Evolutionary conservation across 768 basidiomycete species (phyloP), one percentile per base, ranked within the genome.

Genomic region (Lactarius sp.): DNA sequence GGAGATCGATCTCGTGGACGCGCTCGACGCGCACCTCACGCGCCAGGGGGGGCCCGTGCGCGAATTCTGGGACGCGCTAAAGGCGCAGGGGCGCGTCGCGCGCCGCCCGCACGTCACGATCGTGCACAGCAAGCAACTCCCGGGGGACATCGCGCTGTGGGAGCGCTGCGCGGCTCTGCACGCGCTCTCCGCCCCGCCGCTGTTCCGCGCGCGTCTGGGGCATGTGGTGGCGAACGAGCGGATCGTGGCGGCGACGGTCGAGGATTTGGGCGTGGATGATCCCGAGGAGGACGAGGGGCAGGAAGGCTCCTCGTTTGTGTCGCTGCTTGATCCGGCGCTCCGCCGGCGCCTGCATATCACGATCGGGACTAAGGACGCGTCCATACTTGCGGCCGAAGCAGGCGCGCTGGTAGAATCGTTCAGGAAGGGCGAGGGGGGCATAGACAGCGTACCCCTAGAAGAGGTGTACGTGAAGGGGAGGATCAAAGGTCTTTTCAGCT

Each of bases 21-120:
- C 84, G 47, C 73, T 46, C 73, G 78, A 74, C 22, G 64, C 72
- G 7, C 73, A 70, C n/a, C 66, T 91, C 14, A 69, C 71, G 18
- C 79, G 74, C 36, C 71, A 74, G 33, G 61, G 69, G 22, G 46
- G 50, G 18, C 64, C 66, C 1, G 75, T 76, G 13, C 75, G 69
- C 59, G 51, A 62, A 6, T 79, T 91, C 62, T 90, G 84, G 81
- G 68, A 72, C 0, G 55, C 68, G 8, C 70, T 95, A 34, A 76
- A 79, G 60, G 47, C 55, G 9, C 73, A 73, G 0, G 70, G 76
- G 5, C 78, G 90, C 31, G 73, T 96, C 14, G 71, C 81, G 16
- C 67, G 73, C 46, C 75, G 80, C 4, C 93, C 95, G 1, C 97
- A 98, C 74, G 79, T 97, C 60, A 98, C 96, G 1, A 77, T 98